Evolutionary conservation across 1,284 basidiomycete genomes (phyloP).

Genomic region (Bjerkandera adusta): DNA sequence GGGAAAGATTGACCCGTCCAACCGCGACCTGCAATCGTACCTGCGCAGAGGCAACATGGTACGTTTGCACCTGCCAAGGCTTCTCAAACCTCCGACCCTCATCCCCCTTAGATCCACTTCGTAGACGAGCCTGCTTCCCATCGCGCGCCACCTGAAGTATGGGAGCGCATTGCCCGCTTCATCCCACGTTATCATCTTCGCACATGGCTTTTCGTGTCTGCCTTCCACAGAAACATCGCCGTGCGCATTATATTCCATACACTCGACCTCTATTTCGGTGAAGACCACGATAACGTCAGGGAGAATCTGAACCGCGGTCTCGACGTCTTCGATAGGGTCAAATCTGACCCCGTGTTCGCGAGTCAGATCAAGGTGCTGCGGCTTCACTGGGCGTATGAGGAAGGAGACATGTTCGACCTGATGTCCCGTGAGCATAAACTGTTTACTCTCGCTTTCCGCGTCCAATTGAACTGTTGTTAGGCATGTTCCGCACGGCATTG

Average conservation of each 20-base stretch:
- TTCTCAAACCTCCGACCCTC: neutral
- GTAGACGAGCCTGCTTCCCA: conserved; percentile 53
- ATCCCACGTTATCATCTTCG: conserved; percentile 64
- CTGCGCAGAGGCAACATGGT: conserved; percentile 46
- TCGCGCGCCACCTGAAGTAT: conserved; percentile 59
- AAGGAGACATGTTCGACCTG: conserved; percentile 61
- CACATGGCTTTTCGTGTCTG: conserved; percentile 61
- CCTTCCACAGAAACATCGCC: conserved; percentile 59
- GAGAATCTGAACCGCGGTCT: conserved; percentile 56
- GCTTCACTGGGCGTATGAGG: conserved; percentile 65
- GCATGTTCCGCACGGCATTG: conserved; percentile 57
- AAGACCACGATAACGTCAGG: conserved; percentile 49
- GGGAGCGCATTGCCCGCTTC: conserved; percentile 60
- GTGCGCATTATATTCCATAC: conserved; percentile 61
- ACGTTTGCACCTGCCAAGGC: conserved; percentile 14
- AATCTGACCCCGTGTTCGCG: conserved; percentile 57
- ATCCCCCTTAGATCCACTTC: conserved; percentile 43
- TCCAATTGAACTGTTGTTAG: conserved; percentile 25
- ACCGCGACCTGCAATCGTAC: conserved; percentile 49
- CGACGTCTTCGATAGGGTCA: conserved; percentile 63
- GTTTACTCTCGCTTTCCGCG: neutral
- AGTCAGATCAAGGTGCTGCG: conserved; percentile 52
- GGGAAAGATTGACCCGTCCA: conserved; percentile 54
- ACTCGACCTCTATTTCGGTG: conserved; percentile 61
- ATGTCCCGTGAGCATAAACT: conserved; percentile 46